A percentile compares a stretch with the other conserved stretches of the same genome.
These are phyloP conservation scores for Austroboletus novae-zelandiae DNA, from an alignment of 1,284 basidiomycete species.

Conservation along the genomic window DNA sequence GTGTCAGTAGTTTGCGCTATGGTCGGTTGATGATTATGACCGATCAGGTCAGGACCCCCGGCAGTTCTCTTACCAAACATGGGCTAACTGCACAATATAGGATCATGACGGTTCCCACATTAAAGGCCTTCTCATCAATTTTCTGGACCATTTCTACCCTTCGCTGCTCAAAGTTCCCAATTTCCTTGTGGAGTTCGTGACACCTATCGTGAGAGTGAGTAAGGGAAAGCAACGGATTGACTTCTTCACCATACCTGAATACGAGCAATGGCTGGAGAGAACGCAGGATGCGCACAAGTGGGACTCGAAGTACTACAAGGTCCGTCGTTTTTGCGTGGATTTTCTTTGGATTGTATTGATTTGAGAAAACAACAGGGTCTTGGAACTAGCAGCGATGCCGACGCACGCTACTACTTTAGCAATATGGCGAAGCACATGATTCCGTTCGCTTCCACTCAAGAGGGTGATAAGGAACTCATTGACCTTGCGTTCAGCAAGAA, in stretches of 20 bases:
- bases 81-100: conserved; percentile 40
- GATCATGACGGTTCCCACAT: conserved; percentile 99
- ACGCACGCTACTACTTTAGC: conserved; percentile 93
- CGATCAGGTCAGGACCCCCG: conserved; percentile 71
- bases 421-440: conserved; percentile 94
- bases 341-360: not conserved
- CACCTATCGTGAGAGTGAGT: conserved; percentile 92
- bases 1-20: conserved; percentile 78
- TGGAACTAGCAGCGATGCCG: conserved; percentile 87
- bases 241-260: conserved; percentile 99
- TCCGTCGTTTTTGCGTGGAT: conserved; percentile 30
- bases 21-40: conserved; percentile 99
- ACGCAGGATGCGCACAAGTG: conserved; percentile 84
- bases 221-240: conserved; percentile 82
- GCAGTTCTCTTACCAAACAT: conserved; percentile 11
- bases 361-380: conserved; percentile 70
- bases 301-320: conserved; percentile 97
- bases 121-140: conserved; percentile 98
- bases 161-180: conserved; percentile 89
- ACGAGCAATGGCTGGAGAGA: conserved; percentile 86
- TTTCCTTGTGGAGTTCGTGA: conserved; percentile 98
- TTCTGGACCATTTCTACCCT: conserved; percentile 96
- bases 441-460: conserved; percentile 80
- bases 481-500: conserved; percentile 99
- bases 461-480: conserved; percentile 87